Conservation (phyloP, 2,329 filamentous ascomycete species). For the Talaromyces sp. region DNA sequence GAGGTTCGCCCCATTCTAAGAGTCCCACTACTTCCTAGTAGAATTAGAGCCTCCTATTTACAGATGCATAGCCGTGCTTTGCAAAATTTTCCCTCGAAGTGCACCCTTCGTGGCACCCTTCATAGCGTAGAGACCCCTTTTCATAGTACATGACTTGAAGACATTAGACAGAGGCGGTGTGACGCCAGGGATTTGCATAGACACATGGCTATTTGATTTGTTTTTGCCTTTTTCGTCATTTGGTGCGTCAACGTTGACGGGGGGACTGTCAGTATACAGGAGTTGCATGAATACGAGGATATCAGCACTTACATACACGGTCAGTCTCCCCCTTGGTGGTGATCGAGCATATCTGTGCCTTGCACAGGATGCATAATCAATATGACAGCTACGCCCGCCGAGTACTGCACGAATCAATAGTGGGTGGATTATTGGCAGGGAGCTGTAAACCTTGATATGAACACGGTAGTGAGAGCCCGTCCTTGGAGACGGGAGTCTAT, state of each 20-base stretch:
- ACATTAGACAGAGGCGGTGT: conserved; percentile 4
- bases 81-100: neutral
- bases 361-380: neutral
- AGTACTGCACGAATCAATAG: neutral
- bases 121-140: neutral
- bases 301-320: neutral
- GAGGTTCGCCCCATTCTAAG: conserved; percentile 6
- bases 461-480: neutral
- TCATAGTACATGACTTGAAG: neutral
- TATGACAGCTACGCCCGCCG: neutral
- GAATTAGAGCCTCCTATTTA: neutral
- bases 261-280: neutral
- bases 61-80: neutral
- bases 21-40: neutral
- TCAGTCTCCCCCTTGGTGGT: neutral
- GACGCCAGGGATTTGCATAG: conserved; percentile 13
- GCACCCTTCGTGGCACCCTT: neutral
- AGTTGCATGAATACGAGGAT: neutral
- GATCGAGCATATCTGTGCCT: neutral
- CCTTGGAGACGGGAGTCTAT: neutral
- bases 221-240: neutral
- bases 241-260: neutral
- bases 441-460: neutral
- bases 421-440: neutral
- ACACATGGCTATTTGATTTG: conserved; percentile 12